Evolutionary conservation across 345 rosid genomes (phyloP).

Genomic region (Reutealis trisperma): DNA sequence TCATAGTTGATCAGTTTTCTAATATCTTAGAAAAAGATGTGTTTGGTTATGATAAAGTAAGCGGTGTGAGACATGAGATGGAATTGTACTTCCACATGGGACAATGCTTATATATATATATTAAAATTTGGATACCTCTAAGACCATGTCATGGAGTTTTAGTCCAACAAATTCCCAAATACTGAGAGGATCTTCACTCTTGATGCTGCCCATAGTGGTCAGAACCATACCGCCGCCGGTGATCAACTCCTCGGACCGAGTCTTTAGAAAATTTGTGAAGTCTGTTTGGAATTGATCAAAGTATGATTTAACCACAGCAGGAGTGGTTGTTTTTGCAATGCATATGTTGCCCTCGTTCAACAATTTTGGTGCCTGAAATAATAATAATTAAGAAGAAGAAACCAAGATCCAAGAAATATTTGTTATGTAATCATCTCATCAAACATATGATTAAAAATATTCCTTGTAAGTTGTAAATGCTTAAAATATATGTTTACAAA

Average conservation of each 20-base stretch:
- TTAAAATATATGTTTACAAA: too few species aligned
- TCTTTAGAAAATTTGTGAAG: constrained; percentile 42
- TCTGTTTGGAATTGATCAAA: constrained; percentile 45
- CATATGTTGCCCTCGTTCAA: constrained; percentile 25
- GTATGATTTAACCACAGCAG: constrained; percentile 37
- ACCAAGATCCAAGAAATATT: too few species aligned
- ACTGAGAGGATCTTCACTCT: constrained; percentile 21
- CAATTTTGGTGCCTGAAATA: not conserved
- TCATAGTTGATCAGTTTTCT: too few species aligned
- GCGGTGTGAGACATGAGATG: too few species aligned
- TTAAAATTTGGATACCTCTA: not conserved
- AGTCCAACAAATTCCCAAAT: not conserved
- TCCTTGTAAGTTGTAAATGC: too few species aligned
- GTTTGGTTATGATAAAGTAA: too few species aligned
- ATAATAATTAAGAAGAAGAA: too few species aligned
- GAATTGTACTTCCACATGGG: too few species aligned
- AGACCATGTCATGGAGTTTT: not conserved
- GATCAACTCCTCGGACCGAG: constrained; percentile 44
- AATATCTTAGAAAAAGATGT: too few species aligned
- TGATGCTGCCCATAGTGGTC: constrained; percentile 35
- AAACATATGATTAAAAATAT: too few species aligned
- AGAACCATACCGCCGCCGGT: constrained; percentile 47
- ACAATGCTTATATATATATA: too few species aligned
- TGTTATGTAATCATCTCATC: not conserved
- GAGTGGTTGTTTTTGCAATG: constrained; percentile 37